Base-by-base conservation (phyloP, 2,329 filamentous ascomycete genomes). In the Neonectria sp. region DNA sequence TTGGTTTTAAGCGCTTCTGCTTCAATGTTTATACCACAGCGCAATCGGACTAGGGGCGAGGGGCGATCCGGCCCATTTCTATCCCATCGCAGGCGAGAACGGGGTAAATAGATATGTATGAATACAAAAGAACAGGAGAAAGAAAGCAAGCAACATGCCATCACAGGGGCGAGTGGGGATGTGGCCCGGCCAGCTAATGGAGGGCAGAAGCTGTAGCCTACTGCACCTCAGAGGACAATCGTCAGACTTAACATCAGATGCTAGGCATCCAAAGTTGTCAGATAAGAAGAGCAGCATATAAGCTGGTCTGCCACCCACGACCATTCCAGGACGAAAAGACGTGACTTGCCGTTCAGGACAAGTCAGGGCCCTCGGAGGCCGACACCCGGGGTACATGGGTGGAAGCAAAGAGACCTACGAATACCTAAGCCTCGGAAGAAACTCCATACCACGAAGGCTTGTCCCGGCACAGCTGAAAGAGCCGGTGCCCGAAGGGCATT, bases 331-430 rank as follows among this genome's bases (percentile, higher is more conserved):
- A 45, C 29, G 27, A 49, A n/a, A 25, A 33, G 27, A 46, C 31
- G 6, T 43, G 27, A 29, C 52, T 51, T 56, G 24, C 21, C 24
- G 17, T n/a, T 56, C 17, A 49, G 51, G 51, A 48, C 61, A 61
- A 52, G 52, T 59, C 63, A 69, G 68, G 59, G 62, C 40, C 37
- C 21, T 64, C 63, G 67, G 67, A 45, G 48, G 59, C 53, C 49
- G 63, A 63, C 21, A 43, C 51, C 53, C 35, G 58, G 35, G 48
- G 15, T 27, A 17, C 48, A 31, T 15, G 15, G 27, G n/a, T 48
- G 27, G 27, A 31, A 51, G 27, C 15, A 51, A 31, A n/a, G 15
- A 40, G 35, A 40, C 35, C 3, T 37, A 37, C 3, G 35, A 37
- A 37, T 17, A 17, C 35, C 6, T 37, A 12, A 12, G 4, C 13